Percentiles rank a stretch among this genome's conserved stretches.
phyloP scores from a whole-genome alignment of 805 yeast genomes.

The Lipomyces chichibuensis region DNA sequence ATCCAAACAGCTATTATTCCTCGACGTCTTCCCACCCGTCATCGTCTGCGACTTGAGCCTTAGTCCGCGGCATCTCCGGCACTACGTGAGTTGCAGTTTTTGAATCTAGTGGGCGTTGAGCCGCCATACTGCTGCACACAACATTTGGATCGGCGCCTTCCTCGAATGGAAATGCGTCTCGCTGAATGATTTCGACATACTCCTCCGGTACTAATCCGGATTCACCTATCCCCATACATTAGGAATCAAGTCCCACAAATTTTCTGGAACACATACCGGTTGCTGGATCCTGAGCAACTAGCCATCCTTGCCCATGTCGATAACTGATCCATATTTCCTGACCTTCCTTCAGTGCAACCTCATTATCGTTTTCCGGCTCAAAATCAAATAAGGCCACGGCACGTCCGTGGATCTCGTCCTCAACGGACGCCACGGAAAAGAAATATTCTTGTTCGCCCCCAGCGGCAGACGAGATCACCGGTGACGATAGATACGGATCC shows the following conservation, averaged over 20 bases:
- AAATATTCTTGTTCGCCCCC: constrained; percentile 45
- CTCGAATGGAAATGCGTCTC: constrained; percentile 33
- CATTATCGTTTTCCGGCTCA: constrained; percentile 92
- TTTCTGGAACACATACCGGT: constrained; percentile 40
- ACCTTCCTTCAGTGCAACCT: constrained; percentile 73
- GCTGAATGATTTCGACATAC: constrained; percentile 64
- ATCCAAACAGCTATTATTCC: background rate
- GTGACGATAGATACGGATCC: constrained; percentile 43
- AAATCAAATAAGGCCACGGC: constrained; percentile 92
- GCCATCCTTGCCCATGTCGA: constrained; percentile 98
- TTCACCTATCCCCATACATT: constrained; percentile 43
- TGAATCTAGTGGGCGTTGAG: background rate
- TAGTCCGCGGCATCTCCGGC: background rate
- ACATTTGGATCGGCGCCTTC: background rate
- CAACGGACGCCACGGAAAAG: constrained; percentile 28
- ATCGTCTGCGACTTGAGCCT: constrained; percentile 32
- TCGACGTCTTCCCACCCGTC: constrained; percentile 40
- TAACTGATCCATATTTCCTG: constrained; percentile 84
- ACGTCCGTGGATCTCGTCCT: constrained; percentile 54
- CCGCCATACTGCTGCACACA: background rate
- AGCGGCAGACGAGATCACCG: constrained; percentile 37
- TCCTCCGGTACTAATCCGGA: constrained; percentile 96
- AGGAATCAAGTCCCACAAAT: background rate
- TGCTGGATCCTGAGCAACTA: constrained; percentile 79
- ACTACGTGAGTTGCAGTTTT: background rate